phyloP scores from a whole-genome alignment of 331 rosid genomes.

The Quercus lobata region DNA sequence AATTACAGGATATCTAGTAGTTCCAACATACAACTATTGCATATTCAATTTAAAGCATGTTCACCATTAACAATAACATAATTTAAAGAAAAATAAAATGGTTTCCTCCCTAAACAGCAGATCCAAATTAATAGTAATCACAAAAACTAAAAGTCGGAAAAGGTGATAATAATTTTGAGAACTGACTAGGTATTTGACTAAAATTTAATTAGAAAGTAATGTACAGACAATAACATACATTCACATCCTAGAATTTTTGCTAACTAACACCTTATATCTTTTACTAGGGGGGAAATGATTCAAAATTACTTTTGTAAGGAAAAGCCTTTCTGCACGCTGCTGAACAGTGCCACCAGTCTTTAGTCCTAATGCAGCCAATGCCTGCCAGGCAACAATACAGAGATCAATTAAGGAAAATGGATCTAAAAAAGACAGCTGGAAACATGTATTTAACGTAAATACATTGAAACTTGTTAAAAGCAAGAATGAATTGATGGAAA shows the following conservation, averaged over 20 bases:
- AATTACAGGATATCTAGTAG: not conserved
- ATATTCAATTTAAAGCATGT: not conserved
- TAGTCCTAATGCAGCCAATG: conserved; percentile 71
- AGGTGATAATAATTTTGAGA: not conserved
- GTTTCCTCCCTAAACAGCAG: not conserved
- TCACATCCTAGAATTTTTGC: not conserved
- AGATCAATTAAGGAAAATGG: conserved; percentile 5
- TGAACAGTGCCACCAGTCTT: conserved; percentile 89
- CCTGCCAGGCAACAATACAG: conserved; percentile 39
- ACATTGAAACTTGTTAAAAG: not conserved
- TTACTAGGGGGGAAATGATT: not conserved
- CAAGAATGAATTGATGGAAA: not conserved
- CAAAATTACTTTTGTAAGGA: conserved; percentile 73
- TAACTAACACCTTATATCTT: not conserved
- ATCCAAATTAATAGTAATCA: not conserved
- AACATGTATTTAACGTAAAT: not conserved
- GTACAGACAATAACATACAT: not conserved
- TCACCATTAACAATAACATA: not conserved
- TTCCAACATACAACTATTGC: not conserved
- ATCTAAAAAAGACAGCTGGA: conserved; percentile 9
- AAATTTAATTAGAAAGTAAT: not conserved
- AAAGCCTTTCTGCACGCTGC: conserved; percentile 97
- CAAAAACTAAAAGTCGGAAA: not conserved
- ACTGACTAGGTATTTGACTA: not conserved
- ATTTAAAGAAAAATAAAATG: not conserved